Conservation (phyloP, 192 early-diverging fungal species). For the Coemansia sp. region DNA sequence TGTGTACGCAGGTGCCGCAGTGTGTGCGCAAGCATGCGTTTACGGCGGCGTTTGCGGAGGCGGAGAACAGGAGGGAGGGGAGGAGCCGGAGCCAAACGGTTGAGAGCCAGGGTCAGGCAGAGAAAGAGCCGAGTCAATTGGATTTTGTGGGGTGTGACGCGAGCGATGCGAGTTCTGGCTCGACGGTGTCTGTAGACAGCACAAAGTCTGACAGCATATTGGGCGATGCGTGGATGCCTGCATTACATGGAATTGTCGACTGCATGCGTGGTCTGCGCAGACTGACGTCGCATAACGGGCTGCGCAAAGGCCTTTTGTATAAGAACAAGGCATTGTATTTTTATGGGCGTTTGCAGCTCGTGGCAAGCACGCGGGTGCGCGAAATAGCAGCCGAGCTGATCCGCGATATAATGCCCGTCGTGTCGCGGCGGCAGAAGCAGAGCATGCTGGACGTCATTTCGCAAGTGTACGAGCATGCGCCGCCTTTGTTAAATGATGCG, state of each 20-base stretch:
- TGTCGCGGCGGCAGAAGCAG: conserved; percentile 33
- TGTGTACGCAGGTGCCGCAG: conserved; percentile 17
- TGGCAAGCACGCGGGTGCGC: conserved; percentile 14
- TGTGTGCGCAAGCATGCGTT: conserved; percentile 32
- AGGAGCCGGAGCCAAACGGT: not conserved
- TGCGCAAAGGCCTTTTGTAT: conserved; percentile 49
- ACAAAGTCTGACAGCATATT: not conserved
- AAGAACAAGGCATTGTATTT: conserved; percentile 52
- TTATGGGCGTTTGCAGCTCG: conserved; percentile 15
- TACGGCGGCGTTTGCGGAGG: conserved; percentile 5
- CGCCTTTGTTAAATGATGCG: conserved; percentile 19
- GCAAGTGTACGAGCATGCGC: conserved; percentile 35
- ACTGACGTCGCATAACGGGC: conserved; percentile 44
- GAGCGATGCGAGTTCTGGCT: not conserved
- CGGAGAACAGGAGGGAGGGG: not conserved
- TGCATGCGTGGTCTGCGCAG: conserved; percentile 39
- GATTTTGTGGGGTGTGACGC: not conserved
- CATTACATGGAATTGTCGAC: conserved; percentile 22
- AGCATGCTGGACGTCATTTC: conserved; percentile 21
- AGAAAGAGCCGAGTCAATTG: not conserved
- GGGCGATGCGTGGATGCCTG: conserved; percentile 16
- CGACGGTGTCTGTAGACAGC: too few species aligned
- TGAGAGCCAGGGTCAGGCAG: too few species aligned
- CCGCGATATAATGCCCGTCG: conserved; percentile 49
- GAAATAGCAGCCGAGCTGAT: conserved; percentile 39